Evolutionary conservation across 345 rosid species (phyloP).

Genomic region (Salix viminalis): DNA sequence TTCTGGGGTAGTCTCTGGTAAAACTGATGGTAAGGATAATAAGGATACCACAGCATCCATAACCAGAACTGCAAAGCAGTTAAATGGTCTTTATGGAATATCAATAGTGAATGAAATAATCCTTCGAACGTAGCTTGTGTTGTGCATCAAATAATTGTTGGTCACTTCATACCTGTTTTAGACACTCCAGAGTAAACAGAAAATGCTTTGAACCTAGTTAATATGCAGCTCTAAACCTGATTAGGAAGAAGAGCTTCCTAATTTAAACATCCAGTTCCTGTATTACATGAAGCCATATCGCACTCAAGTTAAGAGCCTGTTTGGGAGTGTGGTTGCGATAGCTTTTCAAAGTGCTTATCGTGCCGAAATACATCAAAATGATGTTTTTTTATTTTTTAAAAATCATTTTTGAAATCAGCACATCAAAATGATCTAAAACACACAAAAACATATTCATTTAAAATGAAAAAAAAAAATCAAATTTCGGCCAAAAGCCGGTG

Average conservation of each 20-base stretch:
- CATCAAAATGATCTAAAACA: no score
- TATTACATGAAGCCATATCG: constrained; percentile 8
- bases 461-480: no score
- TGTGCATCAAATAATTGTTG: background rate
- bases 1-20: background rate
- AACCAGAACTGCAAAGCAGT: background rate
- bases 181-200: background rate
- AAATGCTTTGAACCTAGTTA: background rate
- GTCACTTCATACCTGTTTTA: background rate
- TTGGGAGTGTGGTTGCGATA: no score
- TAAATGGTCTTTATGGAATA: background rate
- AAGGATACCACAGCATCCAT: background rate
- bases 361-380: no score
- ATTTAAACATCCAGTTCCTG: background rate
- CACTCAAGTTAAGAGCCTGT: no score
- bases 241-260: background rate
- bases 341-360: no score
- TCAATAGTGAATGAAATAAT: background rate
- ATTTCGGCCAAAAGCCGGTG: no score
- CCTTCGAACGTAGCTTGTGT: background rate
- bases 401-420: no score
- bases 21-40: background rate
- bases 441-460: no score
- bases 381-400: no score
- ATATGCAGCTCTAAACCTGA: background rate